phyloP scores from a whole-genome alignment of 345 rosid species.

The Barbarea vulgaris region DNA sequence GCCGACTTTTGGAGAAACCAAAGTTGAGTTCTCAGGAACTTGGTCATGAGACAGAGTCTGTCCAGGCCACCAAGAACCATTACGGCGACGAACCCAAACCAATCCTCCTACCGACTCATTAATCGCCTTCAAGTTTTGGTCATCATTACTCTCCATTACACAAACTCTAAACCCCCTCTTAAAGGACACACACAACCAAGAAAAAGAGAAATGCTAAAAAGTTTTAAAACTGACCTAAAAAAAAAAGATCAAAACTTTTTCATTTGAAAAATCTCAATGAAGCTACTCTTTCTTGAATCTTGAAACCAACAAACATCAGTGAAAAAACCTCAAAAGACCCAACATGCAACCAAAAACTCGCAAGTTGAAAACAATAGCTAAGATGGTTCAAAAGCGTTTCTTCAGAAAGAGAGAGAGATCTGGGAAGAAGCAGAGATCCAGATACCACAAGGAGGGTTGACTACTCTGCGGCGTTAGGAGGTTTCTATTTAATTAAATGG shows the following conservation, averaged over 20 bases:
- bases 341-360: conserved; percentile 38
- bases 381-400: conserved; percentile 23
- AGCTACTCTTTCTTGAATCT: conserved; percentile 32
- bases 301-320: conserved; percentile 25
- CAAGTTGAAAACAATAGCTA: background rate
- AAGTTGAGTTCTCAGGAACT: conserved; percentile 59
- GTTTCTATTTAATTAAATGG: background rate
- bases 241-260: conserved; percentile 31
- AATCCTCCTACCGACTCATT: conserved; percentile 86
- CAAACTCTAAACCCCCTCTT: conserved; percentile 24
- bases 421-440: conserved; percentile 37
- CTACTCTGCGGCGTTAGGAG: conserved; percentile 25
- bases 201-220: conserved; percentile 1
- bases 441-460: conserved; percentile 13
- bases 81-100: conserved; percentile 98
- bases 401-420: conserved; percentile 24
- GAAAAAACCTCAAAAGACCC: conserved; percentile 3
- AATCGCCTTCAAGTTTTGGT: conserved; percentile 57
- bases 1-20: conserved; percentile 83
- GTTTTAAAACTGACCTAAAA: conserved; percentile 32
- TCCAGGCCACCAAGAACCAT: conserved; percentile 99
- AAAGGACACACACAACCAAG: conserved; percentile 16
- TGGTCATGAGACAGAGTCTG: conserved; percentile 77
- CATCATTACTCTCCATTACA: conserved; percentile 77
- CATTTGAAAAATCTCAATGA: conserved; percentile 27